Percentiles rank a stretch among this genome's conserved stretches.
Evolutionary conservation across 148 eudicot genomes (phyloP).

Genomic region (Salicornia ramosissima): DNA sequence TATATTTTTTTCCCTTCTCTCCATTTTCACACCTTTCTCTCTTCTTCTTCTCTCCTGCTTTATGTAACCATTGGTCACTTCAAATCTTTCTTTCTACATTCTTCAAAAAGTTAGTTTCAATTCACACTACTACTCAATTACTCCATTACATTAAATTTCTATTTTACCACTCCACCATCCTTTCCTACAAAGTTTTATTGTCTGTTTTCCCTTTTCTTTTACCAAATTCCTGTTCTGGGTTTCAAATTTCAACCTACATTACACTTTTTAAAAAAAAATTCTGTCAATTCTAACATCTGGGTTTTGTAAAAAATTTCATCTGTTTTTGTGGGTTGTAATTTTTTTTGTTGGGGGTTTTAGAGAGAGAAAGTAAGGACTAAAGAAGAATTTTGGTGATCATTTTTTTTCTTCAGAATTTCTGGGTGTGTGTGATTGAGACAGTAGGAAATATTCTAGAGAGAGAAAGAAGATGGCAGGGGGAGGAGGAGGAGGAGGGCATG

Average conservation of each 20-base stretch:
- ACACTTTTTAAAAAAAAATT: background rate
- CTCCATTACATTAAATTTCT: too few relatives aligned
- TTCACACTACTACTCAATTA: too few relatives aligned
- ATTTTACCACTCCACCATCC: too few relatives aligned
- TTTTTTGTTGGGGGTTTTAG: background rate
- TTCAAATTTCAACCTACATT: background rate
- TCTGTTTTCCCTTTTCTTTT: background rate
- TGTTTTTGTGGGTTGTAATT: background rate
- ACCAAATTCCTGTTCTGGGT: background rate
- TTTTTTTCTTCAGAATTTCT: too few relatives aligned
- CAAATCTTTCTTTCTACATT: too few relatives aligned
- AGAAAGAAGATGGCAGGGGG: conserved; percentile 34
- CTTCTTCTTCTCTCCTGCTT: background rate
- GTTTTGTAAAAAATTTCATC: conserved; percentile 9
- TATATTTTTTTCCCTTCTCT: conserved; percentile 5
- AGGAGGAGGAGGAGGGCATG: conserved; percentile 45
- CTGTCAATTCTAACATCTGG: conserved; percentile 23
- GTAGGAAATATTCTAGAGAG: conserved; percentile 1
- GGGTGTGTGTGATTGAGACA: conserved; percentile 1
- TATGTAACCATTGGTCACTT: background rate
- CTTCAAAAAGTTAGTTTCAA: background rate
- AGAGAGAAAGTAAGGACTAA: background rate
- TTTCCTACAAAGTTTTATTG: too few relatives aligned
- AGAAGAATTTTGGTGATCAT: conserved; percentile 16
- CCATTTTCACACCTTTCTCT: conserved; percentile 5